These are phyloP conservation scores for Larix kaempferi DNA, from an alignment of 75 land plant species.

Conservation along the genomic window DNA sequence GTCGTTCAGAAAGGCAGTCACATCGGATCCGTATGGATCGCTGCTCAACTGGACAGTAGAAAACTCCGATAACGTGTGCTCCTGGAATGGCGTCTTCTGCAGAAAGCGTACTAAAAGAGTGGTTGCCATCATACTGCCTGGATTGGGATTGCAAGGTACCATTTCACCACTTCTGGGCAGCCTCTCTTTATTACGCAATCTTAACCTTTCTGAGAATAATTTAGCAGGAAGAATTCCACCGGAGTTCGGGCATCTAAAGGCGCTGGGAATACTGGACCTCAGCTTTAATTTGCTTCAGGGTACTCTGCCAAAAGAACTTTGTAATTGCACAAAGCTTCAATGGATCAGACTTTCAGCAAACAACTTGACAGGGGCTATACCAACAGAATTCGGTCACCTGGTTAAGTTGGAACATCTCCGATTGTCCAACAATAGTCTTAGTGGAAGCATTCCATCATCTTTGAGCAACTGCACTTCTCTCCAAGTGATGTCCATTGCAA, in stretches of 20 bases:
- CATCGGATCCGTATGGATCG: too few species aligned
- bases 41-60: too few species aligned
- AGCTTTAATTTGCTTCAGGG: conserved; percentile 2
- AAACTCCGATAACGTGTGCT: too few species aligned
- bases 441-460: conserved; percentile 13
- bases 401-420: not conserved
- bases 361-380: not conserved
- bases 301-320: not conserved
- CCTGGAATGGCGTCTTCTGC: too few species aligned
- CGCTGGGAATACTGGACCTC: conserved; percentile 10
- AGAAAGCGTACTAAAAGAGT: too few species aligned
- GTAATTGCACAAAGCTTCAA: not conserved
- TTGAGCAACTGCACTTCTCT: conserved; percentile 13
- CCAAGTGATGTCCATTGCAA: too few species aligned
- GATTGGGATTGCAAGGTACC: too few species aligned
- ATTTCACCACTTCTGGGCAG: not conserved
- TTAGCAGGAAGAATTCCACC: conserved; percentile 20
- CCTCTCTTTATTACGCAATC: not conserved
- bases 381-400: not conserved
- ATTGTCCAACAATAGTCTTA: conserved; percentile 14
- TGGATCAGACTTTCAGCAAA: conserved; percentile 11
- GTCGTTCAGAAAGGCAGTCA: too few species aligned
- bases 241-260: conserved; percentile 15
- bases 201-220: conserved; percentile 5
- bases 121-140: too few species aligned